Base-by-base conservation (phyloP, 2,329 filamentous ascomycete species). In the Penicillium sp. region DNA sequence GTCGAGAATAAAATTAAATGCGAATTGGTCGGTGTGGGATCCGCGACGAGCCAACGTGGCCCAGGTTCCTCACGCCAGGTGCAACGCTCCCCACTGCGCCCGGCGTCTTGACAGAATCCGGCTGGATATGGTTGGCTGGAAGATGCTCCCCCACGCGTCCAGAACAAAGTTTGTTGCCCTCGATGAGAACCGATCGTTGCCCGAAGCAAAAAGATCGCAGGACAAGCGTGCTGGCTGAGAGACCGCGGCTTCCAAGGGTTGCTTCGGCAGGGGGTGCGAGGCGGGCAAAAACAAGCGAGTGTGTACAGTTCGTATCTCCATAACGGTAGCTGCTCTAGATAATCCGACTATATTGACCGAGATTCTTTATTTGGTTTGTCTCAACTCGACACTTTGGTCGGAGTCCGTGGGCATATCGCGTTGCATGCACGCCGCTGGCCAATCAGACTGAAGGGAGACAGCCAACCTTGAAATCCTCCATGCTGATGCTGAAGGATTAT, bases 161-260 rank as follows among this genome's bases (percentile, higher is more conserved):
- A n/a, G 17, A 36, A 44, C 45, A 51, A 45, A 51, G 18, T 51
- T 49, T 45, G 23, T 25, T 39, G 10, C 20, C 36, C 42, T 40
- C 43, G 31, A 45, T 50, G 23, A 35, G 33, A 27, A 50, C 33
- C 34, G 50, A 52, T 52, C 44, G 15, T 46, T 43, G 14, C 44
- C 40, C 29, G 37, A 45, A 43, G 6, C 7, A 41, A 37, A 21
- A 48, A 28, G 39, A 46, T 42, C 36, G 37, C 17, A 16, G 26
- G 35, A 29, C 17, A 16, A 17, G 30, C 19, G 30, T 33, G 23
- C 20, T 43, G 43, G 43, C 38, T 46, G 41, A 46, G 23, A 36
- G 9, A 29, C 10, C 15, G 31, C 41, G 40, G 40, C 25, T 41
- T 33, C 27, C 13, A 6, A n/a, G n/a, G n/a, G n/a, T n/a, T 6